phyloP scores from a whole-genome alignment of 2,329 filamentous ascomycete genomes.

The Acrodontium crateriforme region DNA sequence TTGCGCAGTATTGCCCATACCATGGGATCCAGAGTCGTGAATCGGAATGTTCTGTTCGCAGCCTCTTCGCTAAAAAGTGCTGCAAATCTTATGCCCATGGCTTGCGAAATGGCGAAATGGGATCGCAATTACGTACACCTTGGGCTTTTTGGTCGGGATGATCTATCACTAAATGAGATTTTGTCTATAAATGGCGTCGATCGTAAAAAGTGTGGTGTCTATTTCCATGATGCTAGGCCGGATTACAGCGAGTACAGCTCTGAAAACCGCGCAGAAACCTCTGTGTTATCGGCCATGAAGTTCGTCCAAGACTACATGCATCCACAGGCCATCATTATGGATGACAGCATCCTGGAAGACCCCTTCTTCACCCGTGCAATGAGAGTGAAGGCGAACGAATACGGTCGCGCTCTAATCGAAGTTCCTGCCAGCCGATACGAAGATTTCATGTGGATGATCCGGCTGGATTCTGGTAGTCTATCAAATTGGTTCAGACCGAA shows the following conservation, averaged over 20 bases:
- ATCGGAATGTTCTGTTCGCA: constrained; percentile 66
- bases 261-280: constrained; percentile 52
- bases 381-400: constrained; percentile 37
- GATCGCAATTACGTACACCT: constrained; percentile 67
- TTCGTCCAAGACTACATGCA: constrained; percentile 62
- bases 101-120: constrained; percentile 69
- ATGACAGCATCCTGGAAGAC: constrained; percentile 55
- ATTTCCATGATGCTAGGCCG: constrained; percentile 60
- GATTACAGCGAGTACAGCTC: constrained; percentile 59
- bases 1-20: constrained; percentile 47
- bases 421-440: constrained; percentile 51
- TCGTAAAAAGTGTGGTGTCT: constrained; percentile 45
- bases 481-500: constrained; percentile 62
- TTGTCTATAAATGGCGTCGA: constrained; percentile 68
- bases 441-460: constrained; percentile 61
- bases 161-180: constrained; percentile 55
- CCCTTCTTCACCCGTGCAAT: constrained; percentile 50
- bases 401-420: constrained; percentile 55
- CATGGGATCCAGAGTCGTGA: constrained; percentile 37
- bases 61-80: constrained; percentile 61
- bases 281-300: constrained; percentile 50
- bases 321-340: constrained; percentile 63
- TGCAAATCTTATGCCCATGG: constrained; percentile 60
- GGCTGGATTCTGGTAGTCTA: constrained; percentile 60
- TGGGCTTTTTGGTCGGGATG: constrained; percentile 59